Percentiles rank a stretch among this genome's conserved stretches.
phyloP scores from a whole-genome alignment of 2,329 filamentous ascomycete genomes.

The Hypoxylon sp. region DNA sequence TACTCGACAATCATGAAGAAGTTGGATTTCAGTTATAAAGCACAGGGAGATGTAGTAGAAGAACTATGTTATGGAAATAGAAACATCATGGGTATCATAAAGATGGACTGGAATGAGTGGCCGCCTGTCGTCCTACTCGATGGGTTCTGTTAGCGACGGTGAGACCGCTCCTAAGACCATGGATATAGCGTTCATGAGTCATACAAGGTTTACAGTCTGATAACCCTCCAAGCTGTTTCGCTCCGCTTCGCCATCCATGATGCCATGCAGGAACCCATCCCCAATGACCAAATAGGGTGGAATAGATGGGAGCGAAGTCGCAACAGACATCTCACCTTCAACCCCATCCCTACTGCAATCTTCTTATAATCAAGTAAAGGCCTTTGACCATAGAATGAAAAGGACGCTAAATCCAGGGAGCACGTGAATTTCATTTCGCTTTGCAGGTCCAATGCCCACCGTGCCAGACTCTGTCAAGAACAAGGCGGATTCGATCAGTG shows the following conservation, averaged over 20 bases:
- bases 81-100: neutral
- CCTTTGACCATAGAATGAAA: neutral
- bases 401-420: neutral
- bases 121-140: neutral
- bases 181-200: neutral
- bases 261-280: slow-evolving; percentile 25
- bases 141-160: neutral
- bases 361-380: neutral
- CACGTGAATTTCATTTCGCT: neutral
- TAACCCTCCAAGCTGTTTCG: neutral
- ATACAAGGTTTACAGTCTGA: slow-evolving; percentile 9
- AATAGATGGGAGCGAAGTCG: neutral
- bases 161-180: neutral
- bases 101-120: neutral
- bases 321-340: neutral
- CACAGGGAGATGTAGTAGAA: neutral
- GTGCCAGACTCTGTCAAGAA: neutral
- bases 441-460: neutral
- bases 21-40: neutral
- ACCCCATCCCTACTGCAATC: neutral
- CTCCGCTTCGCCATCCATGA: slow-evolving; percentile 30
- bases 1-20: neutral
- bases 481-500: neutral
- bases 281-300: slow-evolving; percentile 23
- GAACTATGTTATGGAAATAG: neutral